Evolutionary conservation across 2,329 filamentous ascomycete species (phyloP).

Genomic region (Fusarium denticulatum): DNA sequence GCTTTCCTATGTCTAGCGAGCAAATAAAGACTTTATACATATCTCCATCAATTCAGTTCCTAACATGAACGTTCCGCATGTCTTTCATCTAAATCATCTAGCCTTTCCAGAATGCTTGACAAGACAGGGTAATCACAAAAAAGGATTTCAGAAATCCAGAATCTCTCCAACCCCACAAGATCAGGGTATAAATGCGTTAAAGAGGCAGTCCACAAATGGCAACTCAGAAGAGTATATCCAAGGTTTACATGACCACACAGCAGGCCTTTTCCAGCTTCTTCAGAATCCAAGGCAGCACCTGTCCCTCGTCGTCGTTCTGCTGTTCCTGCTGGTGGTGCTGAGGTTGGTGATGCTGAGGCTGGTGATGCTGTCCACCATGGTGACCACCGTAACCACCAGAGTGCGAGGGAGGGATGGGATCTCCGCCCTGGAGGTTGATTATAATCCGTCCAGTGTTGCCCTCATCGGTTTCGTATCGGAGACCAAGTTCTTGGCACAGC

Average conservation of each 20-base stretch:
- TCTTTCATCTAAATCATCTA: constrained; percentile 15
- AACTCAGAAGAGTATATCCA: constrained; percentile 14
- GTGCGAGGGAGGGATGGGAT: constrained; percentile 62
- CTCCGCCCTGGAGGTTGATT: constrained; percentile 82
- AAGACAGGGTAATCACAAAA: background rate
- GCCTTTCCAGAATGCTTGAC: constrained; percentile 3
- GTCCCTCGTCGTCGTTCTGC: constrained; percentile 63
- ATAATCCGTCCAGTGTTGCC: constrained; percentile 91
- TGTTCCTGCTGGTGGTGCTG: constrained; percentile 57
- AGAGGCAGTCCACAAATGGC: constrained; percentile 2
- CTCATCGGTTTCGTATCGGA: constrained; percentile 88
- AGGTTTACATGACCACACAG: constrained; percentile 76
- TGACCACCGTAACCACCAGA: constrained; percentile 50
- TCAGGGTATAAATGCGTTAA: constrained; percentile 14
- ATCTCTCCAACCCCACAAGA: constrained; percentile 10
- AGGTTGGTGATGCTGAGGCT: constrained; percentile 56
- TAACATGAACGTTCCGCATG: background rate
- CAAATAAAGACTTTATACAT: constrained; percentile 11
- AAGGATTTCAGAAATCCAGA: background rate
- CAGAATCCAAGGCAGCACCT: constrained; percentile 68
- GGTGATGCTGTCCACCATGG: constrained; percentile 55
- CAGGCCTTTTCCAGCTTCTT: constrained; percentile 74
- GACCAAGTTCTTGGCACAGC: constrained; percentile 82
- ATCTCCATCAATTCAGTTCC: constrained; percentile 18
- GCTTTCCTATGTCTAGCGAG: background rate